These are phyloP conservation scores for Macrophomina tecta DNA, from an alignment of 2,329 filamentous ascomycete species.

Conservation along the genomic window DNA sequence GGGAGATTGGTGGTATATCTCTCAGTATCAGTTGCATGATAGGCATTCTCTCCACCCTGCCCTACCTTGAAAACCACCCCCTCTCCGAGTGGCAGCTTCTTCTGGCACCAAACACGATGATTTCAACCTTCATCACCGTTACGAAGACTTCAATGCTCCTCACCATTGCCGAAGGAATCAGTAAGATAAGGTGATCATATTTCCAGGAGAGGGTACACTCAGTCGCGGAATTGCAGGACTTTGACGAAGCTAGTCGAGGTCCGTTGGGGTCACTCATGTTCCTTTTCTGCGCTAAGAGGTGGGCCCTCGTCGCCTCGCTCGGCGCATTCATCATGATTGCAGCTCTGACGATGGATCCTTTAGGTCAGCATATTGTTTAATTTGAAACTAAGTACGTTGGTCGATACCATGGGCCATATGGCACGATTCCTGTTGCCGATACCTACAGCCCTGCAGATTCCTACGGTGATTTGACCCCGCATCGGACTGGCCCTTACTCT, in stretches of 20 bases:
- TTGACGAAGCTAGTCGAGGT: slow-evolving; percentile 38
- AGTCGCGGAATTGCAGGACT: slow-evolving; percentile 37
- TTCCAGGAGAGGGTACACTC: slow-evolving; percentile 30
- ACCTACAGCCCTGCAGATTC: not conserved
- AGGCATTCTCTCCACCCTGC: not conserved
- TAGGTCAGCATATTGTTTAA: slow-evolving; percentile 29
- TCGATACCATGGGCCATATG: not conserved
- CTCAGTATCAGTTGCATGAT: not conserved
- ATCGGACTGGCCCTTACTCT: too few species aligned
- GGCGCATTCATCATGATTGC: slow-evolving; percentile 24
- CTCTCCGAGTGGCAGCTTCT: not conserved
- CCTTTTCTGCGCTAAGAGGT: not conserved
- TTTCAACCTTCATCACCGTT: slow-evolving; percentile 43
- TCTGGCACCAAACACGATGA: slow-evolving; percentile 38
- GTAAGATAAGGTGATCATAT: slow-evolving; percentile 47
- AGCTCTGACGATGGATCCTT: slow-evolving; percentile 27
- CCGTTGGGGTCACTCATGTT: slow-evolving; percentile 1
- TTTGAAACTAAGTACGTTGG: slow-evolving; percentile 26
- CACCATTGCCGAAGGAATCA: slow-evolving; percentile 39
- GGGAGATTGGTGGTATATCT: not conserved
- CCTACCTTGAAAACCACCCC: not conserved
- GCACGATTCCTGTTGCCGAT: not conserved
- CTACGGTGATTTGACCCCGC: not conserved
- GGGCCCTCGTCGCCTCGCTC: slow-evolving; percentile 3
- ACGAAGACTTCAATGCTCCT: slow-evolving; percentile 41